A percentile compares a stretch with the other conserved stretches of the same genome.
Conservation (phyloP, 202 grass and related monocot genomes). For the Digitaria exilis region DNA sequence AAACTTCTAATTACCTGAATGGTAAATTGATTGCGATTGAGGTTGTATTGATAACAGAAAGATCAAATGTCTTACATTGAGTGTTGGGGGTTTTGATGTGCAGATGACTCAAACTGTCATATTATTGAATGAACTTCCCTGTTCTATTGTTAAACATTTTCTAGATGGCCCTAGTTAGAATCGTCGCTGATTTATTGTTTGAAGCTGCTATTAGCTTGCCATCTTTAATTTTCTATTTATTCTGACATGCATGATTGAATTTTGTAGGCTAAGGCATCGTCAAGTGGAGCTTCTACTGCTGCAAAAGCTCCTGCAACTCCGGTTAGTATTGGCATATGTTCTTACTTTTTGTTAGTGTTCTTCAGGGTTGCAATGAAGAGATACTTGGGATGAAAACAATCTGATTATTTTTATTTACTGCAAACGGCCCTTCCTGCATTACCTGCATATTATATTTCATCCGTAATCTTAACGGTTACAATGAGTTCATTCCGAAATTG, state of each 20-base stretch:
- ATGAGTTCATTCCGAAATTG: no score
- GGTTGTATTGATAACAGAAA: not conserved
- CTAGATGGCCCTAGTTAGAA: not conserved
- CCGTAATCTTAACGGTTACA: no score
- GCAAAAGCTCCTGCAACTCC: conserved; percentile 50
- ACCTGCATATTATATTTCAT: not conserved
- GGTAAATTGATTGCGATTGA: not conserved
- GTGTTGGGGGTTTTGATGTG: not conserved
- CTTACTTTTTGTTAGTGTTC: not conserved
- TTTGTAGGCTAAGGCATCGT: conserved; percentile 67
- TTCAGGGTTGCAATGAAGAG: not conserved
- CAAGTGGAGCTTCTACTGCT: conserved; percentile 65
- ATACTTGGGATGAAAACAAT: not conserved
- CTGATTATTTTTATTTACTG: not conserved
- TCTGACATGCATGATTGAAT: conserved; percentile 19
- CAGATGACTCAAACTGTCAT: not conserved
- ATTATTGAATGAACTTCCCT: not conserved
- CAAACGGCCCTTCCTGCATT: not conserved
- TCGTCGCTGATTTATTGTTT: not conserved
- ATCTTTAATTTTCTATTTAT: not conserved
- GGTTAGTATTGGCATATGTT: conserved; percentile 22
- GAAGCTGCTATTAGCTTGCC: conserved; percentile 10
- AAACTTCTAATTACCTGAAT: not conserved
- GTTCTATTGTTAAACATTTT: not conserved
- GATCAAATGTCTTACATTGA: not conserved